phyloP scores from a whole-genome alignment of 2,329 filamentous ascomycete genomes.

The Lasiodiplodia hormozganensis region DNA sequence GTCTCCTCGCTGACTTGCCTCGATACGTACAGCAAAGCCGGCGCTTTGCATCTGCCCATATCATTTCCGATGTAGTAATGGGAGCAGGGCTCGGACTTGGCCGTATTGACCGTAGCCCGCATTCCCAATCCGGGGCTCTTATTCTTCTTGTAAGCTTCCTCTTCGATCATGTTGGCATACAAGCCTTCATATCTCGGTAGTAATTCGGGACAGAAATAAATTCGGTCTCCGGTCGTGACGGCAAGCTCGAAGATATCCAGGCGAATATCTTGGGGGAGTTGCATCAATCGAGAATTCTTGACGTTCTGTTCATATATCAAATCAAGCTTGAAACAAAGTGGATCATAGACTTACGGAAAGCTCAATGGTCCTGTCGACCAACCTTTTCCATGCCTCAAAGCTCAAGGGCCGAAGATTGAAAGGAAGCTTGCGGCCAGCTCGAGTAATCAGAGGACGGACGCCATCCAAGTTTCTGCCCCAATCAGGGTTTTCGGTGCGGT shows the following conservation, averaged over 20 bases:
- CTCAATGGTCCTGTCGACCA: not conserved
- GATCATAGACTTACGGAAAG: not conserved
- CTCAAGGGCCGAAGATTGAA: not conserved
- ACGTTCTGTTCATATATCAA: conserved; percentile 3
- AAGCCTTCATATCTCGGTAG: too few species aligned
- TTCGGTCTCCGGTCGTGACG: not conserved
- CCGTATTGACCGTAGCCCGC: not conserved
- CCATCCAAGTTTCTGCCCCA: not conserved
- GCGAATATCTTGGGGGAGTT: conserved; percentile 1
- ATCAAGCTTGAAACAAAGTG: not conserved
- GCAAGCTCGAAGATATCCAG: not conserved
- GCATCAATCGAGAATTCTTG: not conserved
- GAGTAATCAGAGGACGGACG: not conserved
- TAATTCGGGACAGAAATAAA: not conserved
- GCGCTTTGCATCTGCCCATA: not conserved
- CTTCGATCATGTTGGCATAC: not conserved
- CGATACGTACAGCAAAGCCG: conserved; percentile 8
- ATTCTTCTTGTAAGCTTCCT: not conserved
- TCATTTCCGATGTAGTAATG: not conserved
- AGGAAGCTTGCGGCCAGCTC: not conserved
- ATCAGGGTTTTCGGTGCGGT: not conserved
- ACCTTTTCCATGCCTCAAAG: conserved; percentile 10
- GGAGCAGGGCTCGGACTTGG: not conserved
- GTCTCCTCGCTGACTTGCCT: conserved; percentile 1
- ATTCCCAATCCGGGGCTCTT: not conserved